A percentile compares a stretch with the other conserved stretches of the same genome.
phyloP scores from a whole-genome alignment of 257 asterid species.

The Nicotiana obtusifolia region DNA sequence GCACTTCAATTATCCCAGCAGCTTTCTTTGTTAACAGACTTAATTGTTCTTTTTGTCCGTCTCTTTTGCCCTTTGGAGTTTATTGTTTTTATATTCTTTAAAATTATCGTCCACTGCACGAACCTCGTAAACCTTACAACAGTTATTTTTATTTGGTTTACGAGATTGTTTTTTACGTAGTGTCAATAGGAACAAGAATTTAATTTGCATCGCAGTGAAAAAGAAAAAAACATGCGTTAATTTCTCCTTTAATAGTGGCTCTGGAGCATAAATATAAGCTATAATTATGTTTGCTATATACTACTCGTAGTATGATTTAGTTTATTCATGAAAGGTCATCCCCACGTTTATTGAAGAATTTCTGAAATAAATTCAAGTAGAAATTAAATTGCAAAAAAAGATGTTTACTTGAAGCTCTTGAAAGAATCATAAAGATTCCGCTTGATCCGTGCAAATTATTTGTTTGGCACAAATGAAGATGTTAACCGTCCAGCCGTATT shows the following conservation, averaged over 20 bases:
- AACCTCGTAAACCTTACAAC: background rate
- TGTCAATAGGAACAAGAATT: background rate
- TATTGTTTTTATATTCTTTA: background rate
- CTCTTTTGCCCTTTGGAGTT: background rate
- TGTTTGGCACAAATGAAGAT: background rate
- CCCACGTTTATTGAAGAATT: background rate
- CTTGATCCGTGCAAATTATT: background rate
- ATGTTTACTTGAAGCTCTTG: background rate
- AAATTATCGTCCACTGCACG: background rate
- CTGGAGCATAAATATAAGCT: background rate
- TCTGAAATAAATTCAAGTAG: background rate
- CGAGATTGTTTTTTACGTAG: background rate
- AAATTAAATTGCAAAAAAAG: background rate
- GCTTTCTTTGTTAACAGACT: background rate
- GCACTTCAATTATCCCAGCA: background rate
- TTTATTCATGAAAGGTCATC: too few species aligned
- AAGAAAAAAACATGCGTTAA: too few species aligned
- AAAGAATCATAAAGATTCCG: background rate
- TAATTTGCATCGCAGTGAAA: too few species aligned
- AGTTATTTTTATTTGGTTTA: background rate
- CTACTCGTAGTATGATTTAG: background rate
- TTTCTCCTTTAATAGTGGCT: background rate
- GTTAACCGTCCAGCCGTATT: too few species aligned
- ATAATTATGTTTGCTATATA: too few species aligned
- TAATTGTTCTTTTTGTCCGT: background rate